These are phyloP conservation scores for Arabis hirsuta DNA, from an alignment of 345 rosid genomes.

Conservation along the genomic window DNA sequence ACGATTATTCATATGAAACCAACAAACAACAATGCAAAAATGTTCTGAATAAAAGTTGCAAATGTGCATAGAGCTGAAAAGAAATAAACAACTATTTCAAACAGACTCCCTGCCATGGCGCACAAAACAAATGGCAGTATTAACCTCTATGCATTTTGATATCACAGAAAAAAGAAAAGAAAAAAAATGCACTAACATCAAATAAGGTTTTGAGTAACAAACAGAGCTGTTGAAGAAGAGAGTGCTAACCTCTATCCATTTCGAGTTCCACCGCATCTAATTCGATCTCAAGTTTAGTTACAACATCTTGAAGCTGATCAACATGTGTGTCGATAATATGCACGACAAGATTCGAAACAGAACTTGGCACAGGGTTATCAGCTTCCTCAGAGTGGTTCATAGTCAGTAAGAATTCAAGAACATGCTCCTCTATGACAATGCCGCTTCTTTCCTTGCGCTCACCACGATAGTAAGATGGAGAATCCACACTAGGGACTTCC, in stretches of 20 bases:
- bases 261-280: constrained; percentile 86
- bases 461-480: constrained; percentile 50
- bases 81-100: background rate
- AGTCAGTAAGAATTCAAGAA: constrained; percentile 87
- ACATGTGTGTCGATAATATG: constrained; percentile 90
- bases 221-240: constrained; percentile 17
- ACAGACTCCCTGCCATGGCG: too few relatives aligned
- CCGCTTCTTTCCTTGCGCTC: constrained; percentile 67
- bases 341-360: constrained; percentile 86
- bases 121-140: background rate
- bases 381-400: constrained; percentile 99
- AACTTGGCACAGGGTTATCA: constrained; percentile 91
- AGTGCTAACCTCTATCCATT: constrained; percentile 79
- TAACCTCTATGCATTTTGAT: too few relatives aligned
- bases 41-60: background rate
- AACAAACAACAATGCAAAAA: background rate
- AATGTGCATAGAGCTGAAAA: constrained; percentile 16
- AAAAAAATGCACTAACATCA: background rate
- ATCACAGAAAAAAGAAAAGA: too few relatives aligned
- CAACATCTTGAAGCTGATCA: constrained; percentile 92
- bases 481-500: constrained; percentile 86
- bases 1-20: background rate
- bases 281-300: constrained; percentile 89
- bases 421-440: constrained; percentile 93
- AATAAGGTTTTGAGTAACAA: background rate